Conservation (phyloP, 768 basidiomycete genomes). For the Suillus subluteus region DNA sequence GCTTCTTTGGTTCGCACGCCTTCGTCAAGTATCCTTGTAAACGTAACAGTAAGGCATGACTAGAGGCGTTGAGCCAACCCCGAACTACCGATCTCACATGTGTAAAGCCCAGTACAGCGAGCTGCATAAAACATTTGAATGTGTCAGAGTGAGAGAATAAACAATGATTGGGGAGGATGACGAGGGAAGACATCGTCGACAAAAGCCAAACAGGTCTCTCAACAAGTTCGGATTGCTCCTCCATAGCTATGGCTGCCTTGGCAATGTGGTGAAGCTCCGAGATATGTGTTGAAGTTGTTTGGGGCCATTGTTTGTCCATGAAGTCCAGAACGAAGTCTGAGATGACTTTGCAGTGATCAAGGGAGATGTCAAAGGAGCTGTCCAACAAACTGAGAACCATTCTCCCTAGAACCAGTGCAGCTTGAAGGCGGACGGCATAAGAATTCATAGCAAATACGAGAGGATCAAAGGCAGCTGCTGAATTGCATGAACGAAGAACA, state of each 20-base stretch:
- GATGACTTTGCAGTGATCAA: conserved; percentile 26
- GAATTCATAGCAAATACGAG: conserved; percentile 19
- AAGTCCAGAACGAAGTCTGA: conserved; percentile 32
- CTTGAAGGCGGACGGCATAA: conserved; percentile 22
- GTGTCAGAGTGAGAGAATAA: conserved; percentile 45
- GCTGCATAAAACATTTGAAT: conserved; percentile 42
- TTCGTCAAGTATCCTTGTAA: conserved; percentile 41
- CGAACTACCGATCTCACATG: conserved; percentile 41
- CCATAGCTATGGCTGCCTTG: conserved; percentile 29
- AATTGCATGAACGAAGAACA: conserved; percentile 22
- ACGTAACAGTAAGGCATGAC: conserved; percentile 62
- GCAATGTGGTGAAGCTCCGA: conserved; percentile 32
- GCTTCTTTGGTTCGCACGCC: conserved; percentile 35
- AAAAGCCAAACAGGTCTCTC: conserved; percentile 48
- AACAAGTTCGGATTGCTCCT: conserved; percentile 21
- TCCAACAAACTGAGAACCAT: conserved; percentile 33
- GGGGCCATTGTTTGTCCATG: conserved; percentile 22
- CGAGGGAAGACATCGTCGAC: conserved; percentile 47
- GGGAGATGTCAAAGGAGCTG: conserved; percentile 35
- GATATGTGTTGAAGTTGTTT: neutral
- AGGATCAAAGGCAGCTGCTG: conserved; percentile 28
- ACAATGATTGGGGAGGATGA: conserved; percentile 47
- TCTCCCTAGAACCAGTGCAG: conserved; percentile 26
- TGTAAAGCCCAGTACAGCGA: conserved; percentile 35
- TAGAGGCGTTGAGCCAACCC: conserved; percentile 49